A percentile compares a stretch with the other conserved stretches of the same genome.
phyloP scores from a whole-genome alignment of 23 red algal genomes.

The Rhodosorus marinus region DNA sequence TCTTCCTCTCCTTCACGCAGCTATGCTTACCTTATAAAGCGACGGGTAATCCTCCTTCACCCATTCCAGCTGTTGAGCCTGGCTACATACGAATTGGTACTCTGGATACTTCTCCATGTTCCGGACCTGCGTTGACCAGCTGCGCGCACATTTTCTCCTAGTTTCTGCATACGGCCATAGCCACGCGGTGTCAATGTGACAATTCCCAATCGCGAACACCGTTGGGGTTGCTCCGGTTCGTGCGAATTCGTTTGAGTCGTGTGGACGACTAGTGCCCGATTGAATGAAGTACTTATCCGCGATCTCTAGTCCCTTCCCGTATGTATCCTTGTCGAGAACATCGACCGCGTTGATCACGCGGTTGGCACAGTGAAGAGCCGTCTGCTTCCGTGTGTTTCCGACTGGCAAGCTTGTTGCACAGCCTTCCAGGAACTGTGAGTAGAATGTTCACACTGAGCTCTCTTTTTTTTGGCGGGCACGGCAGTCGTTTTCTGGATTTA shows the following conservation, averaged over 20 bases:
- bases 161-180: slow-evolving; percentile 54
- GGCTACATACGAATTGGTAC: slow-evolving; percentile 33
- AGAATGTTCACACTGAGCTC: too few relatives aligned
- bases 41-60: slow-evolving; percentile 28
- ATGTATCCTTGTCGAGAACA: slow-evolving; percentile 11
- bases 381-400: slow-evolving; percentile 11
- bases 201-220: slow-evolving; percentile 33
- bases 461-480: too few relatives aligned
- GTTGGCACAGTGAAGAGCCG: slow-evolving; percentile 35
- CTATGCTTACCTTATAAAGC: too few relatives aligned
- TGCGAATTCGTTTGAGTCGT: too few relatives aligned
- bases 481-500: too few relatives aligned
- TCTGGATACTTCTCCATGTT: slow-evolving; percentile 32
- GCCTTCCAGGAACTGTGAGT: slow-evolving; percentile 16
- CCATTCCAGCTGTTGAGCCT: slow-evolving; percentile 63
- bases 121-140: slow-evolving; percentile 38
- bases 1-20: too few relatives aligned
- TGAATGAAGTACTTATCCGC: too few relatives aligned
- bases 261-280: too few relatives aligned
- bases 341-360: slow-evolving; percentile 41
- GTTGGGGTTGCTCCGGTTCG: slow-evolving; percentile 7
- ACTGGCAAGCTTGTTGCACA: slow-evolving; percentile 18
- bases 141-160: slow-evolving; percentile 41
- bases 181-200: slow-evolving; percentile 74
- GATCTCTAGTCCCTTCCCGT: slow-evolving; percentile 3